Conservation (phyloP, 768 basidiomycete genomes). For the Mycena amicta region DNA sequence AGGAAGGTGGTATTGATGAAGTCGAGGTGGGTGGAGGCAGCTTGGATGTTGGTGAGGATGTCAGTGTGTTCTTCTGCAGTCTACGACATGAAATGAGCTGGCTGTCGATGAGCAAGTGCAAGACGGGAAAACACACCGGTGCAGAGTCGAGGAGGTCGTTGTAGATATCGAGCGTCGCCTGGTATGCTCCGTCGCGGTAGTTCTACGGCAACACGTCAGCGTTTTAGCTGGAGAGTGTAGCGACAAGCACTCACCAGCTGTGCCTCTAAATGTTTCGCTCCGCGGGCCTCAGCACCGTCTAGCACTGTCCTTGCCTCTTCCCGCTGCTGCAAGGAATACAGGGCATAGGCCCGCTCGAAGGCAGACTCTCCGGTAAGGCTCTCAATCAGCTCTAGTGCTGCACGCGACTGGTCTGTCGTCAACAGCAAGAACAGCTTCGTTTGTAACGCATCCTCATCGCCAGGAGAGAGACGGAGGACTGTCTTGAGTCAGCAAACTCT, state of each 20-base stretch:
- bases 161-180: constrained; percentile 75
- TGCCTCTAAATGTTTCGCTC: constrained; percentile 79
- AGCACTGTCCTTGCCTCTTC: constrained; percentile 63
- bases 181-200: constrained; percentile 79
- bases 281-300: constrained; percentile 55
- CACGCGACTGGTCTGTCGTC: constrained; percentile 80
- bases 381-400: constrained; percentile 66
- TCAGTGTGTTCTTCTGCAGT: constrained; percentile 87
- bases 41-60: constrained; percentile 81
- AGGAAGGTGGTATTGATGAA: constrained; percentile 77
- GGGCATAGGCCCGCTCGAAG: constrained; percentile 80
- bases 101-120: too few relatives aligned
- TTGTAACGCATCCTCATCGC: constrained; percentile 71
- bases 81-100: constrained; percentile 41
- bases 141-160: constrained; percentile 79
- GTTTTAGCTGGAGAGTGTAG: too few relatives aligned
- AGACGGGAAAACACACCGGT: constrained; percentile 52
- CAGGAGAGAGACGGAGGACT: constrained; percentile 75
- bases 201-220: too few relatives aligned
- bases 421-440: constrained; percentile 87
- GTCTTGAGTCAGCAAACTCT: neutral
- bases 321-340: constrained; percentile 84
- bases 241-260: constrained; percentile 74
- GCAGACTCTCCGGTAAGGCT: constrained; percentile 33
- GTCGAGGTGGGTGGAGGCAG: constrained; percentile 80